Conservation (phyloP, 208 protist genomes). For the Trichomonas vaginalis region DNA sequence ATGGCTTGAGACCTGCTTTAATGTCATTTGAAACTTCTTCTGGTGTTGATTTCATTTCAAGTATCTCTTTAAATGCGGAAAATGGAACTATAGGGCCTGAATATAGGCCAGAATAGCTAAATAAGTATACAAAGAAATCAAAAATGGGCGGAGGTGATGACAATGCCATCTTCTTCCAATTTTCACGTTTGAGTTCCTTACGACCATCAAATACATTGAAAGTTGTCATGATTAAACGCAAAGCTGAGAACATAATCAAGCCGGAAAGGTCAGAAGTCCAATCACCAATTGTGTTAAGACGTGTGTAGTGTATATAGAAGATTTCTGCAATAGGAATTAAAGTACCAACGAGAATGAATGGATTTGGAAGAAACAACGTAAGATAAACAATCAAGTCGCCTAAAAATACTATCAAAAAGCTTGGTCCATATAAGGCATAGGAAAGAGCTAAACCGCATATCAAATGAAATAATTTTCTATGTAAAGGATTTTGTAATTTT, state of each 20-base stretch:
- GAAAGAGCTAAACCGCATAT: not conserved
- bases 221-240: not conserved
- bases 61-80: not conserved
- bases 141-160: not conserved
- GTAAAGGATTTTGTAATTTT: not conserved
- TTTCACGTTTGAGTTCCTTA: not conserved
- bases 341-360: not conserved
- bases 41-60: not conserved
- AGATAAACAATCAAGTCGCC: not conserved
- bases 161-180: not conserved
- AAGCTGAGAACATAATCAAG: not conserved
- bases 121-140: not conserved
- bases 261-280: not conserved
- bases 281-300: not conserved
- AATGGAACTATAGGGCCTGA: not conserved
- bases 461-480: not conserved
- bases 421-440: not conserved
- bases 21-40: not conserved
- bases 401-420: not conserved
- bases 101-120: not conserved
- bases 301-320: not conserved
- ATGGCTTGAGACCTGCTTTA: not conserved
- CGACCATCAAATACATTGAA: constrained; percentile 2
- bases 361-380: not conserved
- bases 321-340: not conserved